Percentiles rank a stretch among this genome's conserved stretches.
Conservation (phyloP, 164 flowering plant genomes). For the Kalanchoe fedtschenkoi region DNA sequence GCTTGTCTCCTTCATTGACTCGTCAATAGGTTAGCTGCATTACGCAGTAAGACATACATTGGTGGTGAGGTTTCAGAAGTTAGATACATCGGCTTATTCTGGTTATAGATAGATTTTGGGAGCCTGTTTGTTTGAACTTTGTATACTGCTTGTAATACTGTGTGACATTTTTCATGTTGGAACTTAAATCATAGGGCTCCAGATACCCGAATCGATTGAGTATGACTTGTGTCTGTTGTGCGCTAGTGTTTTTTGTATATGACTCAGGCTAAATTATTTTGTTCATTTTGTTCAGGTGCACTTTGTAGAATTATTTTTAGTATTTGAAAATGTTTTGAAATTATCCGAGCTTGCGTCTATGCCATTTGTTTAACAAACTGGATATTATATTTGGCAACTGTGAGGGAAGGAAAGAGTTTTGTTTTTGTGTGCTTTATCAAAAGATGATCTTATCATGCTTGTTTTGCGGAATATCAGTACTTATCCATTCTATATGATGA, state of each 20-base stretch:
- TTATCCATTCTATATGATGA: too few relatives aligned
- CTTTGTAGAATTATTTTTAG: too few relatives aligned
- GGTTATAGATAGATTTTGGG: background rate
- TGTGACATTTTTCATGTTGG: background rate
- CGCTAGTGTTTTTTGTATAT: background rate
- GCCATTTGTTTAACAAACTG: too few relatives aligned
- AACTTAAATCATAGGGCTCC: too few relatives aligned
- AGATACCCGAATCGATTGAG: background rate
- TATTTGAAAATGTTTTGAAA: too few relatives aligned
- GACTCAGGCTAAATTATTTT: background rate
- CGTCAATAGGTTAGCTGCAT: background rate
- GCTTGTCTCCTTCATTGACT: background rate
- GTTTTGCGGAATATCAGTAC: too few relatives aligned
- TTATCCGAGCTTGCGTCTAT: too few relatives aligned
- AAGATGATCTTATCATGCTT: too few relatives aligned
- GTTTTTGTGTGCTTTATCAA: too few relatives aligned
- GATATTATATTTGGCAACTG: too few relatives aligned
- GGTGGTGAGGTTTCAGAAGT: background rate
- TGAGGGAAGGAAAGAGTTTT: too few relatives aligned
- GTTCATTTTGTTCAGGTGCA: too few relatives aligned
- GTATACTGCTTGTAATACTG: background rate
- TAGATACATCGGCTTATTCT: background rate
- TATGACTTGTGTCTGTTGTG: background rate
- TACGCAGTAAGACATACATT: background rate
- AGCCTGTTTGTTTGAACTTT: background rate